Conservation (phyloP, 495 filamentous ascomycete species). For the Neurospora sublineolata region DNA sequence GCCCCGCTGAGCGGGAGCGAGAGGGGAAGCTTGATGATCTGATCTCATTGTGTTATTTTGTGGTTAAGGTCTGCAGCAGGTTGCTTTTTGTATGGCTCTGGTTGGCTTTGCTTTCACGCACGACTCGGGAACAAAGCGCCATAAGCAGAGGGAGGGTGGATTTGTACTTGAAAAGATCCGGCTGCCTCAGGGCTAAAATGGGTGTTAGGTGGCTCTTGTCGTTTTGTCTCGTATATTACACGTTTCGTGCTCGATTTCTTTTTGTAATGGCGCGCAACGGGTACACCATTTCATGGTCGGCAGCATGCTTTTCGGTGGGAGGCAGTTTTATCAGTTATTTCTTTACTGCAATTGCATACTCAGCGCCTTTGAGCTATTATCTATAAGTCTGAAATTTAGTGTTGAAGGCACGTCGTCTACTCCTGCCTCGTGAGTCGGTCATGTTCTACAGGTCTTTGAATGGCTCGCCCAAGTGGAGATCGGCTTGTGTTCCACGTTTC, state of each 20-base stretch:
- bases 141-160: not conserved
- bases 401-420: not conserved
- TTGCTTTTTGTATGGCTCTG: not conserved
- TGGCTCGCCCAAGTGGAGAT: not conserved
- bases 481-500: not conserved
- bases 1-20: not conserved
- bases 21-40: not conserved
- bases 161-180: not conserved
- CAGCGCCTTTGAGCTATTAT: not conserved
- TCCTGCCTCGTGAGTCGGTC: not conserved
- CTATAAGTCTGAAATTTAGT: not conserved
- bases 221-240: not conserved
- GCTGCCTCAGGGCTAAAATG: not conserved
- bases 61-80: not conserved
- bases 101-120: not conserved
- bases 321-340: not conserved
- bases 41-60: not conserved
- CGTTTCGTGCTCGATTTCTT: not conserved
- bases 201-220: not conserved
- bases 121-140: not conserved
- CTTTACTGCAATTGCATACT: not conserved
- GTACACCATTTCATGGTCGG: not conserved
- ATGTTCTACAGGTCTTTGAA: not conserved
- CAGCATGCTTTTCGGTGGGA: not conserved
- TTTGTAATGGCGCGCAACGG: not conserved